Base-by-base conservation (phyloP, 2,329 filamentous ascomycete genomes). In the Pestalotiopsis sp. region DNA sequence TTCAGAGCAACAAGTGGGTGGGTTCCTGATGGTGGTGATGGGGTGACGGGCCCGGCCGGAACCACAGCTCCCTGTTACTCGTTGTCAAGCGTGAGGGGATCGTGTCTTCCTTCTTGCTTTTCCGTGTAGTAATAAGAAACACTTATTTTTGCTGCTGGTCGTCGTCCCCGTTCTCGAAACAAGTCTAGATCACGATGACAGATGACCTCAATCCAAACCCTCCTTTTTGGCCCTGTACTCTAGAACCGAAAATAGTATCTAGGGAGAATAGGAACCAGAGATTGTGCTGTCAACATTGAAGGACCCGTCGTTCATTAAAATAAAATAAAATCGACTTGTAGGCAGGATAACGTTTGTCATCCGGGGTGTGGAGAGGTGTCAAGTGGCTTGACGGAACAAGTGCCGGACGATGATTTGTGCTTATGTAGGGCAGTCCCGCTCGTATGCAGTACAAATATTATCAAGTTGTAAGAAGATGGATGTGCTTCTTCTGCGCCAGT, bases 41-140 rank as follows among this genome's bases (percentile, higher is more conserved):
- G 56, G 31, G 36, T 27, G 36, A 67, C 65, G 65, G 65, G 52
- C 17, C 56, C 65, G 49, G 52, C 65, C 65, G 65, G 56, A 31
- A 67, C 27, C 45, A 31, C 20, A 17, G n/a, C n/a, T 36, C 64
- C 64, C 64, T 57, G 64, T 20, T 27, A 20, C 27, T 62, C 14
- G 27, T 14, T 62, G 59, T 27, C 27, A 62, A 62, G 31, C 49
- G 49, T 25, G 49, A 58, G 23, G 41, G 38, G 25, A 36, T 61
- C 25, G 57, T 27, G 31, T 27, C 57, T 61, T 61, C 31, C 57
- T 61, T 61, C 25, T 36, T 61, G 14, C 25, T 27, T 61, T 27
- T 61, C 23, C 17, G 14, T 27, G 25, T 61, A 61, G 57, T 27
- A 27, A 36, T 61, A 61, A 27, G 45, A 52, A 52, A 52, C 17